phyloP scores from a whole-genome alignment of 1,284 basidiomycete species.

The Ustilago trichophora region DNA sequence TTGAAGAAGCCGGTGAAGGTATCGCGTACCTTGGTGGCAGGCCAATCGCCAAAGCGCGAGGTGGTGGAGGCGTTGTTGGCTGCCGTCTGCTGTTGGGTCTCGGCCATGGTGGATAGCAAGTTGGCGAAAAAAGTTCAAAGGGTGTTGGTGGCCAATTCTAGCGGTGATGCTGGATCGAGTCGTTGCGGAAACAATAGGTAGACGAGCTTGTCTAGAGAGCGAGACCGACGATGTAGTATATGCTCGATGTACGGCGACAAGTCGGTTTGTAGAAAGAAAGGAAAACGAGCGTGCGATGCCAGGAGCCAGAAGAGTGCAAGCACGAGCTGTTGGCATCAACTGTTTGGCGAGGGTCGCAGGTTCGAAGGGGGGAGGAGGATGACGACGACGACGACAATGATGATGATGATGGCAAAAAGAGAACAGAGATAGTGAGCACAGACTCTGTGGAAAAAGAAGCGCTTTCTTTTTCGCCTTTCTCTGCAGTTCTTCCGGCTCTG shows the following conservation, averaged over 20 bases:
- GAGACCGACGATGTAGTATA: slow-evolving; percentile 1
- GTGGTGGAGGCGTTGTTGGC: slow-evolving; percentile 51
- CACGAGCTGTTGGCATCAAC: slow-evolving; percentile 39
- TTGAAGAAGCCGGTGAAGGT: slow-evolving; percentile 84
- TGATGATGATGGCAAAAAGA: too few species aligned
- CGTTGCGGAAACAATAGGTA: neutral
- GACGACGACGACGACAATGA: neutral
- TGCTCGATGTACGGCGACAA: slow-evolving; percentile 4
- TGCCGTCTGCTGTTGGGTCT: slow-evolving; percentile 19
- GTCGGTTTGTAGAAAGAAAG: neutral
- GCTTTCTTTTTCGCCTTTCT: slow-evolving; percentile 6
- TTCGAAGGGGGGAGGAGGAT: neutral
- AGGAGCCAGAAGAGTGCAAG: slow-evolving; percentile 23
- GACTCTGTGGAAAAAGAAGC: too few species aligned
- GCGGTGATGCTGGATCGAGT: neutral
- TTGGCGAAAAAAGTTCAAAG: neutral
- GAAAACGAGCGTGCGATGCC: slow-evolving; percentile 20
- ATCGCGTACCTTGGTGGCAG: slow-evolving; percentile 76
- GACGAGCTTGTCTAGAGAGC: slow-evolving; percentile 1
- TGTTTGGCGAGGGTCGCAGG: neutral
- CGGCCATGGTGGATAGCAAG: slow-evolving; percentile 18
- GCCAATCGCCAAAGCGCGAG: slow-evolving; percentile 71
- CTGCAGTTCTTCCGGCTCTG: slow-evolving; percentile 4
- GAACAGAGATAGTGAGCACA: neutral
- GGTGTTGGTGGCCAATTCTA: neutral